phyloP scores from a whole-genome alignment of 2,329 filamentous ascomycete genomes.

The Drechslerella stenobrocha region DNA sequence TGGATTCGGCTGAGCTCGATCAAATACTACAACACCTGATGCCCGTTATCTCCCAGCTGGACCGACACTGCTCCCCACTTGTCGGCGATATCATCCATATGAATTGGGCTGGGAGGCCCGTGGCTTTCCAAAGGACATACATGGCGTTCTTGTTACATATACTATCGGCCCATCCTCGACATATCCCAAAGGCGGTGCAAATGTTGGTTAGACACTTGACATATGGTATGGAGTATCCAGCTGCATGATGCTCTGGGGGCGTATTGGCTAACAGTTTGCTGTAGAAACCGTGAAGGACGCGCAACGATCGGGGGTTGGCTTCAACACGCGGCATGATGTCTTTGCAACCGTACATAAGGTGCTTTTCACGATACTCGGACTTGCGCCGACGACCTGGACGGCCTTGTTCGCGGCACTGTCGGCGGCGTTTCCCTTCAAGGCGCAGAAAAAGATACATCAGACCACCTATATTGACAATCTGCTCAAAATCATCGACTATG shows the following conservation, averaged over 20 bases:
- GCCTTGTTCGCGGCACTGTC: constrained; percentile 61
- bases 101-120: constrained; percentile 68
- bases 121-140: constrained; percentile 69
- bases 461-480: constrained; percentile 87
- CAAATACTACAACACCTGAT: constrained; percentile 63
- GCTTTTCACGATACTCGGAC: constrained; percentile 73
- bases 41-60: constrained; percentile 65
- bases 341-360: constrained; percentile 74
- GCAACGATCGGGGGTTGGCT: constrained; percentile 61
- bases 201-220: constrained; percentile 81
- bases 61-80: constrained; percentile 64
- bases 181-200: constrained; percentile 71
- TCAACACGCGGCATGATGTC: constrained; percentile 67
- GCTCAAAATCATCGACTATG: constrained; percentile 74
- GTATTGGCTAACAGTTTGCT: constrained; percentile 57
- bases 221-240: constrained; percentile 57
- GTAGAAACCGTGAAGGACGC: constrained; percentile 57
- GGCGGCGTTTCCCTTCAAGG: constrained; percentile 72
- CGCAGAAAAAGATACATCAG: constrained; percentile 76
- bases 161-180: constrained; percentile 79
- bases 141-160: constrained; percentile 70
- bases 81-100: constrained; percentile 65
- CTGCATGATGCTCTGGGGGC: constrained; percentile 56
- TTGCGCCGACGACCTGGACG: constrained; percentile 78
- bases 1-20: constrained; percentile 56